phyloP scores from a whole-genome alignment of 2,329 filamentous ascomycete species.

The Elsinoe ampelina region DNA sequence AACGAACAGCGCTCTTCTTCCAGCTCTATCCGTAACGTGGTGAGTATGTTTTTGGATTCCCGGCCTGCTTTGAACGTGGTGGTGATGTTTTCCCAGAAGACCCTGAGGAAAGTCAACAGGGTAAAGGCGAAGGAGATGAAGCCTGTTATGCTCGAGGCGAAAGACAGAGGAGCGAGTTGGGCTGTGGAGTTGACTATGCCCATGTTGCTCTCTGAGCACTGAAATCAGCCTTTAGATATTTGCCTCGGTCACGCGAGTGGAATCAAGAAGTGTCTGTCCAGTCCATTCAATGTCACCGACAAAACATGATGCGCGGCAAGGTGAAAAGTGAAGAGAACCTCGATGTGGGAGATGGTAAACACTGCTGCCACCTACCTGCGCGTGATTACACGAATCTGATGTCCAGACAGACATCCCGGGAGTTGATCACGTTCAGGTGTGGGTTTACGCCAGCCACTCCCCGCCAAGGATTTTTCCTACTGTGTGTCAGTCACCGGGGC shows the following conservation, averaged over 20 bases:
- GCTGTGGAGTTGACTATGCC: conserved; percentile 11
- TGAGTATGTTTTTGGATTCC: conserved; percentile 33
- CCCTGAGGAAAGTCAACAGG: conserved; percentile 33
- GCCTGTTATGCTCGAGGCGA: conserved; percentile 31
- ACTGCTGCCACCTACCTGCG: background rate
- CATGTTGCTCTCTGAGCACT: background rate
- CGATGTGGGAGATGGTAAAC: background rate
- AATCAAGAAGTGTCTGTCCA: no score
- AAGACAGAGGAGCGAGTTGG: conserved; percentile 27
- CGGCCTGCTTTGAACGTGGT: conserved; percentile 29
- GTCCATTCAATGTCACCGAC: no score
- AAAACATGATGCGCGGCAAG: background rate
- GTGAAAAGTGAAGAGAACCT: background rate
- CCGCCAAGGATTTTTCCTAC: conserved; percentile 4
- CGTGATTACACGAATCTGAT: conserved; percentile 8
- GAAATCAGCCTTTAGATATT: no score
- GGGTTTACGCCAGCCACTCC: conserved; percentile 11
- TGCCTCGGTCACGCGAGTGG: no score
- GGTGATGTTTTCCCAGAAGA: conserved; percentile 33
- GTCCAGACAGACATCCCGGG: background rate
- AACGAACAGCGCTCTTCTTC: conserved; percentile 33
- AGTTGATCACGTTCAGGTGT: conserved; percentile 3
- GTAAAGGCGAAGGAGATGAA: conserved; percentile 37
- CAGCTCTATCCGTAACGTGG: conserved; percentile 33
- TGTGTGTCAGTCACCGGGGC: background rate